A percentile compares a stretch with the other conserved stretches of the same genome.
phyloP scores from a whole-genome alignment of 2,329 filamentous ascomycete genomes.

The Bimuria novae-zelandiae region DNA sequence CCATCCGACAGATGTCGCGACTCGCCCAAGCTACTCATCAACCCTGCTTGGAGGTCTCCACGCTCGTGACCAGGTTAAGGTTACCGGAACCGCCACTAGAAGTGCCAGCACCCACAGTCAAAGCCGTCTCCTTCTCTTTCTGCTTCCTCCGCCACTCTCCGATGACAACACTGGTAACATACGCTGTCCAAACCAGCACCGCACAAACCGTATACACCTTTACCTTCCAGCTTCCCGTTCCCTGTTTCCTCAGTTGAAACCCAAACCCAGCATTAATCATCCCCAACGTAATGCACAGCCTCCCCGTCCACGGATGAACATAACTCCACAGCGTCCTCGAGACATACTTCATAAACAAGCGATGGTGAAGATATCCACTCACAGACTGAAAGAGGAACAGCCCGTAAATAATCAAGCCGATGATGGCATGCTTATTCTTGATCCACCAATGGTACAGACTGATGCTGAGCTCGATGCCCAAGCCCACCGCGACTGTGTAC shows the following conservation, averaged over 20 bases:
- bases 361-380: conserved; percentile 58
- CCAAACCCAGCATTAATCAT: conserved; percentile 63
- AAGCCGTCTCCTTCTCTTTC: neutral
- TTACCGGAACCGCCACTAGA: too few relatives aligned
- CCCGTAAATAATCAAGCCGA: conserved; percentile 57
- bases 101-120: too few relatives aligned
- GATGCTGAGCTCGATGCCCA: conserved; percentile 57
- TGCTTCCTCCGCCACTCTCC: neutral
- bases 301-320: conserved; percentile 60
- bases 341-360: conserved; percentile 52
- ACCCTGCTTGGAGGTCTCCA: too few relatives aligned
- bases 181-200: neutral
- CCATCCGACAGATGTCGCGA: too few relatives aligned
- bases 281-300: conserved; percentile 55
- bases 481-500: conserved; percentile 54
- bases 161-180: neutral
- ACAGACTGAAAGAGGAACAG: conserved; percentile 60
- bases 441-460: conserved; percentile 29
- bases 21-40: too few relatives aligned
- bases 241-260: conserved; percentile 30
- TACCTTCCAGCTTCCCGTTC: neutral
- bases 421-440: conserved; percentile 55
- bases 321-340: conserved; percentile 53
- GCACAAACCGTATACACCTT: neutral
- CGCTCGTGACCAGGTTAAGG: too few relatives aligned